phyloP scores from a whole-genome alignment of 73 alveolate genomes.

The Paramecium octaurelia region DNA sequence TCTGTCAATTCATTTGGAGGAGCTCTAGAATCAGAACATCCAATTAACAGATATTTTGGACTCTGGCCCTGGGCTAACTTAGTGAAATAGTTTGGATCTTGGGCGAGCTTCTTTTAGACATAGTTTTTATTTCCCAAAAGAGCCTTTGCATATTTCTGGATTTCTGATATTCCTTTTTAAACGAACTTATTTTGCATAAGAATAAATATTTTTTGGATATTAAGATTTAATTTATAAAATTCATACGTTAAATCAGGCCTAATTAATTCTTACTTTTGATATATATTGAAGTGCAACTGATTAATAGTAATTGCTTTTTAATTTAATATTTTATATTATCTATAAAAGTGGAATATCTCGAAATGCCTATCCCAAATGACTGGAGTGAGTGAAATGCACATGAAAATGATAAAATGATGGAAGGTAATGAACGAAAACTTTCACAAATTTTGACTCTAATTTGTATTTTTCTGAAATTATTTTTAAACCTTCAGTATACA shows the following conservation, averaged over 20 bases:
- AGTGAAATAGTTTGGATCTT: constrained; percentile 49
- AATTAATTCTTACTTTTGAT: not conserved
- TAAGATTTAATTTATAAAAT: not conserved
- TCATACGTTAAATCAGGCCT: not conserved
- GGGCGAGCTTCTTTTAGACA: not conserved
- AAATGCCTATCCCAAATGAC: not conserved
- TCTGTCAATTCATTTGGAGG: constrained; percentile 54
- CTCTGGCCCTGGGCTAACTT: not conserved
- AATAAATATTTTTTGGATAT: not conserved
- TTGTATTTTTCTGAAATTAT: not conserved
- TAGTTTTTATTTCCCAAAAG: not conserved
- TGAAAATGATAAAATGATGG: not conserved
- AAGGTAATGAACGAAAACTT: not conserved
- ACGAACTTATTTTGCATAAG: not conserved
- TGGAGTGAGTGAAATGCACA: not conserved
- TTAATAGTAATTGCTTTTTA: not conserved
- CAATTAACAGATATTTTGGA: constrained; percentile 49
- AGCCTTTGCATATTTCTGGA: not conserved
- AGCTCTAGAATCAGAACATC: constrained; percentile 59
- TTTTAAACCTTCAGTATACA: not conserved
- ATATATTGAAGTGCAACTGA: not conserved
- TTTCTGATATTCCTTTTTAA: not conserved
- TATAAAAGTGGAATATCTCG: not conserved
- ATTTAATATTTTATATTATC: not conserved
- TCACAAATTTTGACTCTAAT: not conserved